Evolutionary conservation across 2,329 filamentous ascomycete species (phyloP), one percentile per base, ranked within the genome.

Genomic region (Microdochium nivale): DNA sequence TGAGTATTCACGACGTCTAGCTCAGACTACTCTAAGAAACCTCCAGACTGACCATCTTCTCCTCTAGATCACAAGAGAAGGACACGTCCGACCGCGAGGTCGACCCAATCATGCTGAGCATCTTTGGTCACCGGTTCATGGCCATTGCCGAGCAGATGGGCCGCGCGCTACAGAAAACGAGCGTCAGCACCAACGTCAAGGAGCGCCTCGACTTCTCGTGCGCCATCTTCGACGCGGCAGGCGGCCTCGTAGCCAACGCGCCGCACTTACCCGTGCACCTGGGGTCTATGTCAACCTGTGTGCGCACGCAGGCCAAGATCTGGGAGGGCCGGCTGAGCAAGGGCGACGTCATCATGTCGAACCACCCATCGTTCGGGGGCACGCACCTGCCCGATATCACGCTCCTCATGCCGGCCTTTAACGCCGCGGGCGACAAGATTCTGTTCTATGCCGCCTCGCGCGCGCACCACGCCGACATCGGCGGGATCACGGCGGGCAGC

Each of bases 101-200:
- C 0, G 86, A 91, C 62, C 87, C 87, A 0, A 87, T 91, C 57
- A 77, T 88, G 70, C 76, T 92, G 2, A 86, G 82, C 61, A 87
- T 92, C 53, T 91, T 92, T 58, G 86, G 84, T 1, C 87, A 91
- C 63, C 78, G 88, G 8, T 92, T 92, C 68, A 92, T 91, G 87
- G 84, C 85, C 7, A 90, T 91, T 59, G 88, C 88, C 1, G 88
- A 92, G 67, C 87, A 91, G 62, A 91, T 92, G 88, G 87, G 88
- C 1, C 74, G 86, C 51, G 84, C 86, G 13, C 69, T 91, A 16
- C 87, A 90, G 61, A 91, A 90, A 71, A 90, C 87, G 0, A 87
- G 84, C 63, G 85, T 90, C 51, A 87, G 81, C 60, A 89, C 84
- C 1, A 91, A 90, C 59, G 86, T 91, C 62, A 87, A 92, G 64